Conservation (phyloP, 2,329 filamentous ascomycete genomes). For the Penicillium psychrosexuale region DNA sequence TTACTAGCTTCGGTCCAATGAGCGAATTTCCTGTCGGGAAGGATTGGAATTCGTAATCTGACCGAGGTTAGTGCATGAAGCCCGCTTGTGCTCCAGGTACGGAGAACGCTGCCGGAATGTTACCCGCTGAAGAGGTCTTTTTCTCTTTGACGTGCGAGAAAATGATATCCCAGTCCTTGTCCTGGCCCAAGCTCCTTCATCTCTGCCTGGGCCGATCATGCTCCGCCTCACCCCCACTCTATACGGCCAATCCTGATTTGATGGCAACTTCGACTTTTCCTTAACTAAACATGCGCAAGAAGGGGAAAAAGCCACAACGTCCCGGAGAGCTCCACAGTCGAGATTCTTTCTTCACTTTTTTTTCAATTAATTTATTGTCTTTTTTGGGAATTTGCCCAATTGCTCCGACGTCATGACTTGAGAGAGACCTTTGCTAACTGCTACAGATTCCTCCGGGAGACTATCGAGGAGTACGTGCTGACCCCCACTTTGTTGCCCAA, state of each 20-base stretch:
- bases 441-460: conserved; percentile 45
- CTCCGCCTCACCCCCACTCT: conserved; percentile 26
- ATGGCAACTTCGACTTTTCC: conserved; percentile 8
- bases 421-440: conserved; percentile 19
- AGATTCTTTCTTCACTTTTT: conserved; percentile 16
- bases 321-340: conserved; percentile 23
- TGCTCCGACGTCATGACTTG: conserved; percentile 18
- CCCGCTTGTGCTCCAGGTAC: conserved; percentile 24
- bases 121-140: conserved; percentile 10
- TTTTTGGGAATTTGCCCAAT: background rate
- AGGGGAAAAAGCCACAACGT: conserved; percentile 13
- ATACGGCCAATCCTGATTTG: conserved; percentile 11
- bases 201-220: conserved; percentile 29
- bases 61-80: conserved; percentile 27
- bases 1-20: conserved; percentile 28
- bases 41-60: conserved; percentile 27
- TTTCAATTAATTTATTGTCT: conserved; percentile 7
- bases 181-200: conserved; percentile 34
- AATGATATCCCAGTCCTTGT: conserved; percentile 15
- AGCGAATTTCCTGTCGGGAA: conserved; percentile 28
- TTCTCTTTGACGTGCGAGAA: conserved; percentile 5
- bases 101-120: conserved; percentile 4
- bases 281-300: conserved; percentile 6
- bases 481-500: conserved; percentile 63
- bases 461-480: conserved; percentile 59